A percentile compares a stretch with the other conserved stretches of the same genome.
Evolutionary conservation across 345 rosid genomes (phyloP).

Genomic region (Bretschneidera sinensis): DNA sequence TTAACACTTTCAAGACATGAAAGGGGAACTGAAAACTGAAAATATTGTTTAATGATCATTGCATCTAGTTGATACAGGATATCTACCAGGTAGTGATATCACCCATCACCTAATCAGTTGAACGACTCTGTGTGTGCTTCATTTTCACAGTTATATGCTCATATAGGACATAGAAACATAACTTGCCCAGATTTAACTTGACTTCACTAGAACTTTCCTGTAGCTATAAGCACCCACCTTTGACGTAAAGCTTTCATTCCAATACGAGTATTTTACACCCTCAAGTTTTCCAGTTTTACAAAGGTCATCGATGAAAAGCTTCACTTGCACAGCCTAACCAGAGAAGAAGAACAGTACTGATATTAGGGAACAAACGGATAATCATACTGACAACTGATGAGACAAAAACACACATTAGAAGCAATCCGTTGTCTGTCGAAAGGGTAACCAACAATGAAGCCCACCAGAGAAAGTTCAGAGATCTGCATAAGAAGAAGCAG

Average conservation of each 20-base stretch:
- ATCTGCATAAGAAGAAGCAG: slow-evolving; percentile 36
- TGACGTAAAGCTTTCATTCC: slow-evolving; percentile 73
- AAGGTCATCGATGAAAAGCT: slow-evolving; percentile 65
- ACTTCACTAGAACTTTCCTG: not conserved
- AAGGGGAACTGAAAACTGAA: not conserved
- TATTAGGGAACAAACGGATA: slow-evolving; percentile 3
- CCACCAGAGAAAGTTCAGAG: slow-evolving; percentile 52
- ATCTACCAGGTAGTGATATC: not conserved
- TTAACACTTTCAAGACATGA: not conserved
- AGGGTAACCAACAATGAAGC: slow-evolving; percentile 77
- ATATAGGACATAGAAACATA: too few relatives aligned
- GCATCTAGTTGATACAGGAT: not conserved
- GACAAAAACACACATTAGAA: slow-evolving; percentile 36
- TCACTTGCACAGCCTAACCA: slow-evolving; percentile 47
- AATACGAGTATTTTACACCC: slow-evolving; percentile 56
- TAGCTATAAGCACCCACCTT: slow-evolving; percentile 41
- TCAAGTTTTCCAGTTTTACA: slow-evolving; percentile 50
- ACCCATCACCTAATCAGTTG: not conserved
- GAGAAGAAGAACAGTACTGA: slow-evolving; percentile 11
- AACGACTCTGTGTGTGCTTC: not conserved
- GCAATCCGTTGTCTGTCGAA: slow-evolving; percentile 28
- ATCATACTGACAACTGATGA: not conserved
- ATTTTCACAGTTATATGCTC: not conserved
- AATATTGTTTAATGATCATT: too few relatives aligned
- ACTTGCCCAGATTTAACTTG: not conserved